Conservation (phyloP, 2,329 filamentous ascomycete genomes). For the Colletotrichum plurivorum region DNA sequence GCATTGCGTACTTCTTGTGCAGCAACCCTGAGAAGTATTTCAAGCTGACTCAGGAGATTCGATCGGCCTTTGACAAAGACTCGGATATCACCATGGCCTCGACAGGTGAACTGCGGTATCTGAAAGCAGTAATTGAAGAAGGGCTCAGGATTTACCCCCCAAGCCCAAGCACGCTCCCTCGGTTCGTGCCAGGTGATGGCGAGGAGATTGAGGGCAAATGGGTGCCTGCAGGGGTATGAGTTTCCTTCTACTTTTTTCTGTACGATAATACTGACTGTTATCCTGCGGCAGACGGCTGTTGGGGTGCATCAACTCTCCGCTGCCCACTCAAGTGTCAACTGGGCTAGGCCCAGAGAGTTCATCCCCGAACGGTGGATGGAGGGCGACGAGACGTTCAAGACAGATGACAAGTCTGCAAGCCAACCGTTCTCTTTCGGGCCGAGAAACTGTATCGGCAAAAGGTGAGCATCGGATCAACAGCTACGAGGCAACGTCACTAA, state of each 20-base stretch:
- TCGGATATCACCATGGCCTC: conserved; percentile 45
- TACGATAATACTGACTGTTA: background rate
- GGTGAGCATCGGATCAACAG: conserved; percentile 48
- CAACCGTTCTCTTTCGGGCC: conserved; percentile 65
- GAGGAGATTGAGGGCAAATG: conserved; percentile 43
- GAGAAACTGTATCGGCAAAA: conserved; percentile 64
- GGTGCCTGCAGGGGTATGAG: conserved; percentile 51
- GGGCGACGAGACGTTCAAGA: background rate
- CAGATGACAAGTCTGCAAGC: conserved; percentile 49
- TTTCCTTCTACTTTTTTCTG: background rate
- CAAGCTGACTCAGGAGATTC: conserved; percentile 49
- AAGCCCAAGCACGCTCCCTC: conserved; percentile 29
- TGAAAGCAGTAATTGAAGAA: conserved; percentile 54
- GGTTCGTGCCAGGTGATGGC: conserved; percentile 26
- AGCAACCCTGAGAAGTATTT: conserved; percentile 47
- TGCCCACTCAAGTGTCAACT: conserved; percentile 39
- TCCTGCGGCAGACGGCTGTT: conserved; percentile 8
- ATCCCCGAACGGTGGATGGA: conserved; percentile 56
- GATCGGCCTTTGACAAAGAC: conserved; percentile 39
- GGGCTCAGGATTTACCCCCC: conserved; percentile 48
- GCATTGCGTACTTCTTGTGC: conserved; percentile 56
- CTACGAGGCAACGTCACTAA: background rate
- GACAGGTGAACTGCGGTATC: conserved; percentile 53
- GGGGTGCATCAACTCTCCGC: conserved; percentile 33
- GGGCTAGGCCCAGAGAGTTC: conserved; percentile 53